These are phyloP conservation scores for Rhynchospora pubera DNA, from an alignment of 176 grass and related monocot species.

Conservation along the genomic window DNA sequence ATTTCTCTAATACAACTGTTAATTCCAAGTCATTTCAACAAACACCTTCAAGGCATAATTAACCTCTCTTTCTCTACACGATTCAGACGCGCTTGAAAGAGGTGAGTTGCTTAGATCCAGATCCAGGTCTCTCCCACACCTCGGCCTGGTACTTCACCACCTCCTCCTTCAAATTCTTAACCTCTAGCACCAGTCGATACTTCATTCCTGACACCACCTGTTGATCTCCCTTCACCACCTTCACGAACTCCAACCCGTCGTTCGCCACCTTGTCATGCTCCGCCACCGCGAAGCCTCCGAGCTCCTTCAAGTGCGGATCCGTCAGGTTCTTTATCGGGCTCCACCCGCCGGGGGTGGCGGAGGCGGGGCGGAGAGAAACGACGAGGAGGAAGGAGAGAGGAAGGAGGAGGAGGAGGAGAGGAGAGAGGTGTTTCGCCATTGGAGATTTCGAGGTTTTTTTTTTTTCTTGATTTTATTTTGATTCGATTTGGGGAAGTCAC, in stretches of 20 bases:
- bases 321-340: constrained; percentile 20
- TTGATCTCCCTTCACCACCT: constrained; percentile 21
- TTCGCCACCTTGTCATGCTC: constrained; percentile 29
- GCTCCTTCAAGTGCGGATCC: constrained; percentile 24
- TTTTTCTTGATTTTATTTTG: background rate
- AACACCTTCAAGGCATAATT: background rate
- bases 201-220: constrained; percentile 33
- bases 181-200: constrained; percentile 37
- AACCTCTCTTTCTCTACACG: background rate
- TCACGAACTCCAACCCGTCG: constrained; percentile 22
- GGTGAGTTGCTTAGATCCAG: constrained; percentile 16
- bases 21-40: background rate
- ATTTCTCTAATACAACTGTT: background rate
- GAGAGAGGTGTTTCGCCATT: background rate
- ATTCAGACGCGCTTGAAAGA: constrained; percentile 19
- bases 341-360: constrained; percentile 23
- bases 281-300: constrained; percentile 43
- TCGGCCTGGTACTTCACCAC: constrained; percentile 5
- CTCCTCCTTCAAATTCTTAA: background rate
- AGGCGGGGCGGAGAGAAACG: background rate
- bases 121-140: constrained; percentile 29
- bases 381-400: background rate
- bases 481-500: background rate
- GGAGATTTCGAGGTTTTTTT: background rate
- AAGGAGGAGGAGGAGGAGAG: background rate